Conservation (phyloP, 495 filamentous ascomycete genomes). For the Daldinia vernicosa region DNA sequence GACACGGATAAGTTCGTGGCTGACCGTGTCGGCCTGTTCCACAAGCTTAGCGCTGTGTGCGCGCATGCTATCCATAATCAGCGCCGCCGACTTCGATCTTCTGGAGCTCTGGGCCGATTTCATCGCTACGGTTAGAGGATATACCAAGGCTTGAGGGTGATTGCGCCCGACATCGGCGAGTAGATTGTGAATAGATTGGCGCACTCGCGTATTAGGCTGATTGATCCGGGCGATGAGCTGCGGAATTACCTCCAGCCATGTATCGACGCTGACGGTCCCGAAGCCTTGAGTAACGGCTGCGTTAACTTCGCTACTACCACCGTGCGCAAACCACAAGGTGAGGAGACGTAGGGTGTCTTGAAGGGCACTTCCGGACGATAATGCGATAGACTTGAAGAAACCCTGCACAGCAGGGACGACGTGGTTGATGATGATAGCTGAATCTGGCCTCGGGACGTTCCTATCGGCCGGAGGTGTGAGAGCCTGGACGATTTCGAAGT, state of each 20-base stretch:
- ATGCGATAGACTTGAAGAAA: slow-evolving; percentile 93
- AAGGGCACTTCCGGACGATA: slow-evolving; percentile 89
- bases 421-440: slow-evolving; percentile 77
- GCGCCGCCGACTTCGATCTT: slow-evolving; percentile 81
- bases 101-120: slow-evolving; percentile 82
- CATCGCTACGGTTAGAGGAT: slow-evolving; percentile 97
- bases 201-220: slow-evolving; percentile 85
- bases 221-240: slow-evolving; percentile 98
- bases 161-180: slow-evolving; percentile 90
- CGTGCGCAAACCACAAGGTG: slow-evolving; percentile 96
- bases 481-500: slow-evolving; percentile 95
- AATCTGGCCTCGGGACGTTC: slow-evolving; percentile 64
- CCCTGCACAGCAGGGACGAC: slow-evolving; percentile 93
- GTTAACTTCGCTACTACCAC: slow-evolving; percentile 87
- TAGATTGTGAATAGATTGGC: slow-evolving; percentile 88
- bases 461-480: slow-evolving; percentile 69
- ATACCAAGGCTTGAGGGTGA: slow-evolving; percentile 98
- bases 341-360: slow-evolving; percentile 94
- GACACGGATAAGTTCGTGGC: slow-evolving; percentile 92
- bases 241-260: slow-evolving; percentile 97
- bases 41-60: slow-evolving; percentile 93
- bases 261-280: slow-evolving; percentile 89
- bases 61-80: slow-evolving; percentile 98
- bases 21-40: slow-evolving; percentile 93
- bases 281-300: slow-evolving; percentile 88